Evolutionary conservation across 495 filamentous ascomycete genomes (phyloP), one percentile per base, ranked within the genome.

Genomic region (Platismatia glauca): DNA sequence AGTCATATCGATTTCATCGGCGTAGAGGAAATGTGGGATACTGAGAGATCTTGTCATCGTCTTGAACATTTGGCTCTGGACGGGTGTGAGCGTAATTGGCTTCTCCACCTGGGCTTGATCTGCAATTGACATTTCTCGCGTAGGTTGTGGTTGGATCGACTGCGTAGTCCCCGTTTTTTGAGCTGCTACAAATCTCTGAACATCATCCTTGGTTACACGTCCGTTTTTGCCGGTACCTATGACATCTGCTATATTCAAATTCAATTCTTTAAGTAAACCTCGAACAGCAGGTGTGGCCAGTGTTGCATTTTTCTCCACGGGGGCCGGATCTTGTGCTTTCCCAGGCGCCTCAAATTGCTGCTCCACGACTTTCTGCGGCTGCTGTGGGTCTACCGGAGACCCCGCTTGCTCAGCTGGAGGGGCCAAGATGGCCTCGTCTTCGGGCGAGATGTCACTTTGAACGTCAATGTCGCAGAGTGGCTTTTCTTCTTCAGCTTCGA

Each of bases 61-160:
- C 74, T 94, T 96, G 83, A 96, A 97, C 95, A 99, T 99, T 70
- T 89, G 86, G 24, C 81, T 77, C 76, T 97, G 94, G 34, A 89
- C 88, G 33, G 84, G 84, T 6, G 89, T 89, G 24, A 99, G 76
- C 59, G 82, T 76, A 33, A 84, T 74, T 2, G 75, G 72, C 4
- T 82, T 83, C 68, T 97, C 95, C 38, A 78, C 76, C 69, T 90
- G 87, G 27, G 73, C 73, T 16, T 70, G 65, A 62, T 70, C 71
- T 35, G 67, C 60, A 35, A 18, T 37, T 8, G 57, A 29, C 7
- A 24, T 5, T 33, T 37, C 16, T 56, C 50, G 38, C 16, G 65
- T 58, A 20, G 70, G 37, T 44, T 69, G 55, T 39, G 56, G 50
- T 57, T n/a, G 34, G 41, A 59, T 29, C 50, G 64, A 46, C 46